Base-by-base conservation (phyloP, 2,329 filamentous ascomycete species). In the Claviceps digitariae region DNA sequence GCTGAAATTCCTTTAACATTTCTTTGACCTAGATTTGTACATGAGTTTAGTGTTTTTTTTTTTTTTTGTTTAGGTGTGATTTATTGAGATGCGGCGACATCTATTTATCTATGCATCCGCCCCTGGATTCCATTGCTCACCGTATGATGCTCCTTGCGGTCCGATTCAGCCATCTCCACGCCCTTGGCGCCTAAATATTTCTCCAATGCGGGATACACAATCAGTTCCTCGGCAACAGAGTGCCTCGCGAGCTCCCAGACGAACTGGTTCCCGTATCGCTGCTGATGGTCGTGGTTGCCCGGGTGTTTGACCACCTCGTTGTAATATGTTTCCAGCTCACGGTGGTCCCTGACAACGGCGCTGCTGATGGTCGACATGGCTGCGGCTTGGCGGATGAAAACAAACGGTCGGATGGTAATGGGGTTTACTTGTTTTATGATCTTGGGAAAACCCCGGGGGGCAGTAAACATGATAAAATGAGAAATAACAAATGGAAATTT, bases 151-250 rank as follows among this genome's bases (percentile, higher is more conserved):
- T 77, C 70, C 2, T 65, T 57, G 10, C 75, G 69, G 59, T 79
- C 74, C 46, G 70, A 69, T 15, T 75, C 70, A 0, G 74, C 73
- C 57, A 75, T 62, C 2, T 62, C 57, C 36, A 68, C 66, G 47
- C 76, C 75, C 45, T 68, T 58, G 1, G 66, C 61, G 1, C 53
- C 53, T 15, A 79, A 57, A 52, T 75, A 62, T 54, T 73, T 71
- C 59, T 78, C 74, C 20, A 81, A 65, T 1, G 73, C 75, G 0
- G 78, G 77, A 55, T 80, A 79, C 0, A 81, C 66, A 10, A 81
- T 66, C 0, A 76, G 59, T 57, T 77, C 73, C 55, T 77, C 73
- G 7, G 66, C 66, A n/a, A 76, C 64, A 0, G 71, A 72, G 58
- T 76, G 74, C 2, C 74, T 67, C 1, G 73, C 71, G 0, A 77